phyloP scores from a whole-genome alignment of 345 rosid genomes.

The Eucalyptus polyanthemos region DNA sequence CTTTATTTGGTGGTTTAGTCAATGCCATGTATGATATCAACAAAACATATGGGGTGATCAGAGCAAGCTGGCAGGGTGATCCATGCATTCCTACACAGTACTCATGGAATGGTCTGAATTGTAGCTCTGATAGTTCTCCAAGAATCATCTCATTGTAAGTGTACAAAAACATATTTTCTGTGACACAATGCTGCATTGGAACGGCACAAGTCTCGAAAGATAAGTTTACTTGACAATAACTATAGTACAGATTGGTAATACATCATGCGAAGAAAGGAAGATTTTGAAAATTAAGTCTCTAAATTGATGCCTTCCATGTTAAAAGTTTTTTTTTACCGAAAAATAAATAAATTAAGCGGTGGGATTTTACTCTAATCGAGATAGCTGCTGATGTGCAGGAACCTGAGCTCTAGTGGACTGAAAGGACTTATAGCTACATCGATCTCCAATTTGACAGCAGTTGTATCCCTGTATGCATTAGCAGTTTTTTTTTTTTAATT shows the following conservation, averaged over 20 bases:
- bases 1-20: conserved; percentile 4
- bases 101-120: not conserved
- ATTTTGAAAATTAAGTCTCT: not conserved
- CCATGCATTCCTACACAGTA: conserved; percentile 2
- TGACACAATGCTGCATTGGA: not conserved
- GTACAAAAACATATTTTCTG: not conserved
- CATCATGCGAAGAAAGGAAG: not conserved
- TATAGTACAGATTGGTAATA: not conserved
- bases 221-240: too few species aligned
- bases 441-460: conserved; percentile 14
- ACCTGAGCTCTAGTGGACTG: conserved; percentile 24
- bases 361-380: not conserved
- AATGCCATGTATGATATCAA: conserved; percentile 4
- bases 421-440: conserved; percentile 22
- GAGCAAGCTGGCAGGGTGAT: conserved; percentile 16
- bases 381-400: conserved; percentile 5
- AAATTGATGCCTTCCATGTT: not conserved
- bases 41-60: not conserved
- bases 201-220: not conserved
- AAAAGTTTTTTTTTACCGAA: too few species aligned
- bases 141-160: conserved; percentile 10
- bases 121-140: not conserved
- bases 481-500: not conserved
- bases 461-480: conserved; percentile 31
- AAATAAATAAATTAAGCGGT: too few species aligned